phyloP scores from a whole-genome alignment of 148 eudicot species.

The Rhododendron molle region DNA sequence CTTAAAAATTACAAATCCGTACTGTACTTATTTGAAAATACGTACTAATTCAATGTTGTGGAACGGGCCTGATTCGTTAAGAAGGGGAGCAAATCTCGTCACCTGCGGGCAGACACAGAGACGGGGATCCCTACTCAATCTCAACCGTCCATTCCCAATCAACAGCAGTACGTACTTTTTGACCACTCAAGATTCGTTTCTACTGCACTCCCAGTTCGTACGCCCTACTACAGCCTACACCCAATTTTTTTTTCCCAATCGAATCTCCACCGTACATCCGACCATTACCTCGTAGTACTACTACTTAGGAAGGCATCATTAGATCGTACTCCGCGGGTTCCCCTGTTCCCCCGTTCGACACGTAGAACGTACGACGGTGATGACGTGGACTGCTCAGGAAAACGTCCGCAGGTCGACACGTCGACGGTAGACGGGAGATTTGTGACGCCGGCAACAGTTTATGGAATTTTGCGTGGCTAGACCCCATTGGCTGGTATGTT shows the following conservation, averaged over 20 bases:
- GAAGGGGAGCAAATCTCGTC: not conserved
- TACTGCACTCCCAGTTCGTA: not conserved
- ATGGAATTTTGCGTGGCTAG: not conserved
- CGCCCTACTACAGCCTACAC: not conserved
- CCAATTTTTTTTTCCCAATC: not conserved
- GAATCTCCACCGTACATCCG: not conserved
- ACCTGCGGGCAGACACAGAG: not conserved
- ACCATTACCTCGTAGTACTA: not conserved
- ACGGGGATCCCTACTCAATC: not conserved
- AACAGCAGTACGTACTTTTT: not conserved
- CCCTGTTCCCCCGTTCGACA: not conserved
- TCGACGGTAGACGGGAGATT: not conserved
- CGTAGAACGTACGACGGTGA: not conserved
- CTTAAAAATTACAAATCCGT: no score
- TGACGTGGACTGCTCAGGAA: not conserved
- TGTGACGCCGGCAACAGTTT: not conserved
- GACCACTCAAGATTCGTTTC: not conserved
- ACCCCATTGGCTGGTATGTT: not conserved
- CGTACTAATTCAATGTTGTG: no score
- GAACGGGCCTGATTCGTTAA: not conserved
- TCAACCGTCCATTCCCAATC: not conserved
- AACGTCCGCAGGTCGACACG: not conserved
- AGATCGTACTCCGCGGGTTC: not conserved
- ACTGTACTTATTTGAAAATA: no score
- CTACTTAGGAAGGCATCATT: not conserved